Percentiles rank a stretch among this genome's conserved stretches.
Conservation (phyloP, 2,329 filamentous ascomycete species). For the Sporothrix humicola region DNA sequence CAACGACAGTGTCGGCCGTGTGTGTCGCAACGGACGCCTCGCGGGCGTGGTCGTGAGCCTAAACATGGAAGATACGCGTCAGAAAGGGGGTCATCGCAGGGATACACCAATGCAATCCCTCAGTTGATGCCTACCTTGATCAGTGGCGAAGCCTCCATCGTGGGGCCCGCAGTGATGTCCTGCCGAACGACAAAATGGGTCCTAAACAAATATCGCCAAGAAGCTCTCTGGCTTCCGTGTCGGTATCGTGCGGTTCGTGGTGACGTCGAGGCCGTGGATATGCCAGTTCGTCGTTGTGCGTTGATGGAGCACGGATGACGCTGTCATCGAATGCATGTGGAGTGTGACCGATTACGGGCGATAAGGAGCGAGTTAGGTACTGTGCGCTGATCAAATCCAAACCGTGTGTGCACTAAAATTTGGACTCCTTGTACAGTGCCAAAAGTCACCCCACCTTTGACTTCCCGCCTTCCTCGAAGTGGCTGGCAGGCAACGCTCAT, state of each 20-base stretch:
- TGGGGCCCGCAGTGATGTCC: slow-evolving; percentile 28
- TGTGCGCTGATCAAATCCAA: neutral
- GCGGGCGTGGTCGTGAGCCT: slow-evolving; percentile 88
- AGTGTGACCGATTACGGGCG: slow-evolving; percentile 25
- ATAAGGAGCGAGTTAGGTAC: slow-evolving; percentile 14
- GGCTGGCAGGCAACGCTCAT: slow-evolving; percentile 7
- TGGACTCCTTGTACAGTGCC: neutral
- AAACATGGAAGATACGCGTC: neutral
- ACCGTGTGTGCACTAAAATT: neutral
- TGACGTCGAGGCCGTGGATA: neutral
- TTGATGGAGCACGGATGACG: slow-evolving; percentile 19
- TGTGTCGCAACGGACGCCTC: slow-evolving; percentile 80
- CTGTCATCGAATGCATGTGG: neutral
- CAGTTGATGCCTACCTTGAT: slow-evolving; percentile 60
- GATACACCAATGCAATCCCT: too few species aligned
- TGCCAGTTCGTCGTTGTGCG: slow-evolving; percentile 3
- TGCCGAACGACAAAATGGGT: neutral
- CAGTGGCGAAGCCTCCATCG: slow-evolving; percentile 73
- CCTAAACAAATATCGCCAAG: neutral
- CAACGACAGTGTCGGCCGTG: slow-evolving; percentile 76
- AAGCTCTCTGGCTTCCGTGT: slow-evolving; percentile 12
- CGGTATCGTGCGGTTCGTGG: neutral
- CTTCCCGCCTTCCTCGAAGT: neutral
- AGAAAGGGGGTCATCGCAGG: neutral
- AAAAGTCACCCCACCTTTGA: neutral